Base-by-base conservation (phyloP, 2,329 filamentous ascomycete genomes). In the Colletotrichum lupini region DNA sequence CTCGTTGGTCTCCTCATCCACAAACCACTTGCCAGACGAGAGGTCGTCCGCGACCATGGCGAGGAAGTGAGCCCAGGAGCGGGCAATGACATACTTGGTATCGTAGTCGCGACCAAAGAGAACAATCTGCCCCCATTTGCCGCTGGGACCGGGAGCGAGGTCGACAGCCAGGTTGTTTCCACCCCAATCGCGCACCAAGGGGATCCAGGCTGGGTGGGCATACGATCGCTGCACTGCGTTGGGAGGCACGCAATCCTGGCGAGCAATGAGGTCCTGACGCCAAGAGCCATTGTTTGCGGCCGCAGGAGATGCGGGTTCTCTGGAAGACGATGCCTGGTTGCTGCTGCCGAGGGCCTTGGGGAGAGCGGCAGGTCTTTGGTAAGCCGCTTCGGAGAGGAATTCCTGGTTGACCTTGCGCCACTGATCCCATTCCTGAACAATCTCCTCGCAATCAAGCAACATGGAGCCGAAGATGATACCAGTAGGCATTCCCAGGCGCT, bases 51-150 rank as follows among this genome's bases (percentile, higher is more conserved):
- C 95, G 7, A 98, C 90, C 37, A 92, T 90, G 63, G 95, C 95
- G 24, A 99, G 85, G 80, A 99, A 95, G 11, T 93, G 90, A 19
- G 92, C 91, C 97, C 97, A 99, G 1, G 96, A 98, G 74, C 94
- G 92, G 35, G 97, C 94, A 69, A 99, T 90, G 7, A 99, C 97
- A 80, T 98, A 99, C 85, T 99, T 99, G 83, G 94, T 98, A 81
- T 99, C 97, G 83, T 98, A 99, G 85, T 99, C 97, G 74, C 97
- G 94, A 63, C 97, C 97, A 82, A 97, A 98, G 74, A 99, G 89
- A 79, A 99, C 98, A 76, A 99, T 91, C 82, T 99, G 97, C 67
- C 97, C 97, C 96, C 97, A 99, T 81, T 92, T 93, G 52, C 97
- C 97, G 59, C 90, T 90, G 11, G 96, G 94, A 2, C 97, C 97